Evolutionary conservation across 1,284 basidiomycete species (phyloP).

Genomic region (Earliella scabrosa): DNA sequence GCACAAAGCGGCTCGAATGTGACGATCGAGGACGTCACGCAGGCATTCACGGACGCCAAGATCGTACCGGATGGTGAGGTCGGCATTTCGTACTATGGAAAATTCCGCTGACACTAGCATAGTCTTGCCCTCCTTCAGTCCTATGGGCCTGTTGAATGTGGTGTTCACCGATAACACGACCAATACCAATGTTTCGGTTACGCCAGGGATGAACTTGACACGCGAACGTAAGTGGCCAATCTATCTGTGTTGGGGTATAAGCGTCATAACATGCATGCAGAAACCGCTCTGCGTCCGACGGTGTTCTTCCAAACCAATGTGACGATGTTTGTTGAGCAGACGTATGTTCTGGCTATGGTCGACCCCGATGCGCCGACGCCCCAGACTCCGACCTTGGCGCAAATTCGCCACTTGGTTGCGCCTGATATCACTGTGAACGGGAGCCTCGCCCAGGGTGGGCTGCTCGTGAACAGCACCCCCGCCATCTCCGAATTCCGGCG

Average conservation of each 20-base stretch:
- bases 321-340: slow-evolving; percentile 30
- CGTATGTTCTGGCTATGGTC: slow-evolving; percentile 49
- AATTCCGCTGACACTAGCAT: not conserved
- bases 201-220: slow-evolving; percentile 44
- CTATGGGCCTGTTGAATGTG: slow-evolving; percentile 40
- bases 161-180: slow-evolving; percentile 42
- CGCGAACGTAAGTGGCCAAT: slow-evolving; percentile 41
- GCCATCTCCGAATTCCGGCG: slow-evolving; percentile 43
- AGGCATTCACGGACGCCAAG: slow-evolving; percentile 43
- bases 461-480: slow-evolving; percentile 42
- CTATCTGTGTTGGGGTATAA: not conserved
- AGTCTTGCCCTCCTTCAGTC: slow-evolving; percentile 45
- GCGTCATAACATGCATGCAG: slow-evolving; percentile 25
- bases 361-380: slow-evolving; percentile 56
- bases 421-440: slow-evolving; percentile 42
- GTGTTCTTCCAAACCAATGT: slow-evolving; percentile 40
- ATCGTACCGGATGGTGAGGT: slow-evolving; percentile 44
- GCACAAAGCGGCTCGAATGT: slow-evolving; percentile 27
- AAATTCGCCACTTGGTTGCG: slow-evolving; percentile 51
- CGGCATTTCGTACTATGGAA: not conserved
- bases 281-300: slow-evolving; percentile 42
- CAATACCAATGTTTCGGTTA: slow-evolving; percentile 35
- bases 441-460: slow-evolving; percentile 19
- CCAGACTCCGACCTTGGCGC: slow-evolving; percentile 42
- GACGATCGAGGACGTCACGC: slow-evolving; percentile 38